Conservation (phyloP, 1,284 basidiomycete species). For the Puccinia coronata region DNA sequence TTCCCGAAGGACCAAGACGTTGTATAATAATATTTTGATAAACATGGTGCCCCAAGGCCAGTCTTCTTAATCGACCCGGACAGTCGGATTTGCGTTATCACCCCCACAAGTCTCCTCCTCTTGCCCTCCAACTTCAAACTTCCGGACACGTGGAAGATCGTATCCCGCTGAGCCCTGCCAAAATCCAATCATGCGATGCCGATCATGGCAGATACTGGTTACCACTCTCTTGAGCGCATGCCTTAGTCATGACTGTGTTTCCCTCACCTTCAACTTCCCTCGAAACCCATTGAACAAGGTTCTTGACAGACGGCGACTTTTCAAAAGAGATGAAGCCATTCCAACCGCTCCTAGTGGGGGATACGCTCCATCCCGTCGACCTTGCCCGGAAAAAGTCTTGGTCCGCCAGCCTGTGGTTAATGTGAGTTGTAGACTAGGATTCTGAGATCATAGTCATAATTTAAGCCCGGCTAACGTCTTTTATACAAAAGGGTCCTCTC, state of each 20-base stretch:
- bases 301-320: slow-evolving; percentile 28
- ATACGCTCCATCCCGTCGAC: slow-evolving; percentile 47
- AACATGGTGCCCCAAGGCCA: background rate
- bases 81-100: background rate
- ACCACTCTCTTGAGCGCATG: slow-evolving; percentile 5
- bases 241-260: slow-evolving; percentile 8
- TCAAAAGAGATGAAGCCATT: slow-evolving; percentile 47
- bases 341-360: slow-evolving; percentile 47
- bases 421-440: slow-evolving; percentile 2
- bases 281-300: background rate
- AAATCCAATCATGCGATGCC: slow-evolving; percentile 22
- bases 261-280: slow-evolving; percentile 18
- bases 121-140: background rate
- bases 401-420: slow-evolving; percentile 43
- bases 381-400: slow-evolving; percentile 38
- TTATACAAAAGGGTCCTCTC: slow-evolving; percentile 30
- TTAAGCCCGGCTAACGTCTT: background rate
- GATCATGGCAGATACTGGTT: slow-evolving; percentile 35
- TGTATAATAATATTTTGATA: background rate
- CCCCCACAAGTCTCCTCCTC: background rate
- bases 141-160: background rate
- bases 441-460: background rate
- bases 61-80: background rate
- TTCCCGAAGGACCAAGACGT: background rate
- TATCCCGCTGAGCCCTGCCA: background rate